Conservation (phyloP, 2,329 filamentous ascomycete species). For the Cryphonectria parasitica region DNA sequence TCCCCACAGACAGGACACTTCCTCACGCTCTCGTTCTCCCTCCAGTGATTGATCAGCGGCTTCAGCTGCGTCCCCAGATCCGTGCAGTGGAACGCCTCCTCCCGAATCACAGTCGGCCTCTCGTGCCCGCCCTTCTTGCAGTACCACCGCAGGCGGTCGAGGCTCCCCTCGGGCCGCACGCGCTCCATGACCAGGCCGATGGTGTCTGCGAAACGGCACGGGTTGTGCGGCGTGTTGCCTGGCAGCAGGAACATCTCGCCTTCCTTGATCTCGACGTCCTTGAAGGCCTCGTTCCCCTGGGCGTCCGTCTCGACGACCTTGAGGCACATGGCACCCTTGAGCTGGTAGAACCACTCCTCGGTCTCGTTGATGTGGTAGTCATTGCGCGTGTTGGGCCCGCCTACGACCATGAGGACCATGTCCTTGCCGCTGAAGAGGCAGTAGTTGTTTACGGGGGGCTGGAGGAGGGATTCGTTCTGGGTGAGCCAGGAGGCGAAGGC, state of each 20-base stretch:
- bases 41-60: slow-evolving; percentile 32
- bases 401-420: slow-evolving; percentile 33
- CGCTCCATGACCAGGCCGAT: slow-evolving; percentile 33
- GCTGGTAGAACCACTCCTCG: slow-evolving; percentile 35
- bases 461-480: slow-evolving; percentile 28
- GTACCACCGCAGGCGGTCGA: slow-evolving; percentile 33
- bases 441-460: slow-evolving; percentile 34
- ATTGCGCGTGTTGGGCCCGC: slow-evolving; percentile 33
- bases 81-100: slow-evolving; percentile 32
- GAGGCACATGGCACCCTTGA: slow-evolving; percentile 33
- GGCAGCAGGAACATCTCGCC: slow-evolving; percentile 32
- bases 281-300: slow-evolving; percentile 22
- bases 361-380: slow-evolving; percentile 34
- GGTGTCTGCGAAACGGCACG: slow-evolving; percentile 32
- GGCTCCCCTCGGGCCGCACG: slow-evolving; percentile 29
- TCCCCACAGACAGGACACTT: slow-evolving; percentile 27
- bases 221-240: slow-evolving; percentile 32
- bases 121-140: slow-evolving; percentile 33
- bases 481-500: slow-evolving; percentile 33
- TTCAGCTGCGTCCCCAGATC: slow-evolving; percentile 33
- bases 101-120: slow-evolving; percentile 29
- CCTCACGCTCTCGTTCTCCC: slow-evolving; percentile 30
- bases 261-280: slow-evolving; percentile 30
- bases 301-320: slow-evolving; percentile 29
- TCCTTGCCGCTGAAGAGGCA: slow-evolving; percentile 32